Percentiles rank a stretch among this genome's conserved stretches.
phyloP scores from a whole-genome alignment of 331 rosid species.

The Dryas integrifolia region DNA sequence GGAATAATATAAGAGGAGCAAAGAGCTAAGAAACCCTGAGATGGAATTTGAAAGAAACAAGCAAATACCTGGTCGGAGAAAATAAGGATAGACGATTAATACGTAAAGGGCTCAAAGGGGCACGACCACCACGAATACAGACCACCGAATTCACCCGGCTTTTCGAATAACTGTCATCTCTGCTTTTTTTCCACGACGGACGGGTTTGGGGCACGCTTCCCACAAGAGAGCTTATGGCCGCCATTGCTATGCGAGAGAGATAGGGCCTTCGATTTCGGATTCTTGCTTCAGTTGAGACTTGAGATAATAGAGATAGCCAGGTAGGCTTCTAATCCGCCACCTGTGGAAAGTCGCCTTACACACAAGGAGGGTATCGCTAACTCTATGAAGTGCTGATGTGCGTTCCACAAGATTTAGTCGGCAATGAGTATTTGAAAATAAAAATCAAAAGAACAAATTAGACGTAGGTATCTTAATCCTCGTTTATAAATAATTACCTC shows the following conservation, averaged over 20 bases:
- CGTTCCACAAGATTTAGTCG: too few relatives aligned
- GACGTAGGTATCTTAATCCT: too few relatives aligned
- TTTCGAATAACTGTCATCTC: constrained; percentile 13
- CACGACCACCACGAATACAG: constrained; percentile 18
- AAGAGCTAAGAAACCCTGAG: neutral
- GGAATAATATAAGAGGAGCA: neutral
- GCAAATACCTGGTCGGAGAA: constrained; percentile 15
- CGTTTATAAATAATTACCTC: too few relatives aligned
- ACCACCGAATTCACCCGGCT: constrained; percentile 27
- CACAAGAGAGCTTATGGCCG: constrained; percentile 33
- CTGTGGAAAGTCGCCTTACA: neutral
- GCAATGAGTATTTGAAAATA: too few relatives aligned
- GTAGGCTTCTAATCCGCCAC: neutral
- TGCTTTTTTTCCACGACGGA: constrained; percentile 23
- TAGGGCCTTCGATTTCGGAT: neutral
- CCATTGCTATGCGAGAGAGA: constrained; percentile 27
- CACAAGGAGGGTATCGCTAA: neutral
- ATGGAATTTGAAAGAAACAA: neutral
- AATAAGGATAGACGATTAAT: constrained; percentile 22
- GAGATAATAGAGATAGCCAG: neutral
- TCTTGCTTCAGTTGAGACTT: neutral
- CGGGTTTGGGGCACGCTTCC: constrained; percentile 24
- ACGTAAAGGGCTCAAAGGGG: constrained; percentile 18
- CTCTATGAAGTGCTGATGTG: too few relatives aligned
- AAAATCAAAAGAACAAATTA: too few relatives aligned